phyloP scores from a whole-genome alignment of 495 filamentous ascomycete species.

The Antarctomyces pellizariae region DNA sequence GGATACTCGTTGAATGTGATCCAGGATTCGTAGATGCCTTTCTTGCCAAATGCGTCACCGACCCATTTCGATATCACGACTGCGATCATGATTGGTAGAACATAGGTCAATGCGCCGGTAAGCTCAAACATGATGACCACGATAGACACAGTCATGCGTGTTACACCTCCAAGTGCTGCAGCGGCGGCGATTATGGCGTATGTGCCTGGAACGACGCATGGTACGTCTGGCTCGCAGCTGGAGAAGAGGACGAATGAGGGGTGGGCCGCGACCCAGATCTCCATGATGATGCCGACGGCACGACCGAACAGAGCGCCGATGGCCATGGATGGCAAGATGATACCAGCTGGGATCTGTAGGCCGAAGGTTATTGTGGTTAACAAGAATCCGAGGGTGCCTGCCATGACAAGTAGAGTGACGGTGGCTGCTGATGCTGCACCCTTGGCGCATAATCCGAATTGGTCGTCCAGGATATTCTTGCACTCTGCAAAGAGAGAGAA shows the following conservation, averaged over 20 bases:
- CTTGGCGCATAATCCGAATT: constrained; percentile 67
- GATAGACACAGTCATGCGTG: constrained; percentile 88
- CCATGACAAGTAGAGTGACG: constrained; percentile 57
- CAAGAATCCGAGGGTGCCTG: constrained; percentile 60
- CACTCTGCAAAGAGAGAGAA: constrained; percentile 86
- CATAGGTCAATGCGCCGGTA: constrained; percentile 86
- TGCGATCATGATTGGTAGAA: constrained; percentile 98
- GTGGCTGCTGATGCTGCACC: constrained; percentile 45
- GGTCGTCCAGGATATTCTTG: constrained; percentile 49
- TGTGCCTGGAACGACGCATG: constrained; percentile 81
- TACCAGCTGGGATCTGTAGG: constrained; percentile 87
- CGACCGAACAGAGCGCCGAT: constrained; percentile 88
- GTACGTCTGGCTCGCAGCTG: constrained; percentile 65
- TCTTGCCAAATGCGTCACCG: constrained; percentile 81
- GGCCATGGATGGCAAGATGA: constrained; percentile 93
- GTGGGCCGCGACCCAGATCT: constrained; percentile 65
- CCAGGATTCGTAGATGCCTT: constrained; percentile 95
- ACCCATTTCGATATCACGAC: constrained; percentile 98
- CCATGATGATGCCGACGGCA: constrained; percentile 67
- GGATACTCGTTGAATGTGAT: constrained; percentile 93
- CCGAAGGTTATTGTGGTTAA: constrained; percentile 82
- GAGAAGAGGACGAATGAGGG: constrained; percentile 55
- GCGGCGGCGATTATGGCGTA: constrained; percentile 95
- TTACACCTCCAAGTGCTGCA: constrained; percentile 89
- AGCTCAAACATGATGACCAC: constrained; percentile 99